Base-by-base conservation (phyloP, 176 grass and related monocot genomes). In the Carex parvula region DNA sequence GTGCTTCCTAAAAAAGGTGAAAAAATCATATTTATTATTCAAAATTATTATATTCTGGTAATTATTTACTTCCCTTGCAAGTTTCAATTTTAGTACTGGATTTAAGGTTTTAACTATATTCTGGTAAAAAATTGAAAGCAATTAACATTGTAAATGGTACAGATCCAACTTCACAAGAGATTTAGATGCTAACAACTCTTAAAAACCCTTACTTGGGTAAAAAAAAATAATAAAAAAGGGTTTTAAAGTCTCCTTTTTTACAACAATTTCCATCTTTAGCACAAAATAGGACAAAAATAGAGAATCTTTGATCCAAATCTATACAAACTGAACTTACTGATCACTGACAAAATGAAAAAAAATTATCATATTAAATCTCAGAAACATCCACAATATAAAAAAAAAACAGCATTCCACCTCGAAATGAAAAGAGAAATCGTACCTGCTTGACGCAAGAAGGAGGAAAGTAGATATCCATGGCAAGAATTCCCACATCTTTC, bases 391-490 rank as follows among this genome's bases (percentile, higher is more conserved):
- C 1, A 76, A 42, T 48, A 8, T 50, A 22, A 76, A 3, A 29
- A 54, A n/a, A 21, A 21, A 17, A 2, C 72, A 56, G 50, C 73
- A 77, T 77, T 77, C 6, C 50, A 29, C 48, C 73, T 30, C 20
- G 16, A 73, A 64, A 84, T 11, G 22, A 86, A 58, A 68, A 70
- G 20, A 48, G 68, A 77, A 29, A 17, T 74, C 53, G 42, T 63
- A 94, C 94, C 89, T 95, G 95, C 12, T 81, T 88, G 15, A 95
- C 91, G 83, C 84, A 92, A 88, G 88, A 85, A 85, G 89, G 84
- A 86, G 95, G 95, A 85, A 95, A 98, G 83, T 98, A 98, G 83
- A 95, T 89, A 79, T 92, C 96, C 86, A 99, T 92, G 91, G 96
- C 96, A 46, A 95, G 93, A 83, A 99, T 90, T 50, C 96, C 96